Percentiles rank a stretch among this genome's conserved stretches.
Conservation (phyloP, 495 filamentous ascomycete genomes). For the Penicillium malachiteum region DNA sequence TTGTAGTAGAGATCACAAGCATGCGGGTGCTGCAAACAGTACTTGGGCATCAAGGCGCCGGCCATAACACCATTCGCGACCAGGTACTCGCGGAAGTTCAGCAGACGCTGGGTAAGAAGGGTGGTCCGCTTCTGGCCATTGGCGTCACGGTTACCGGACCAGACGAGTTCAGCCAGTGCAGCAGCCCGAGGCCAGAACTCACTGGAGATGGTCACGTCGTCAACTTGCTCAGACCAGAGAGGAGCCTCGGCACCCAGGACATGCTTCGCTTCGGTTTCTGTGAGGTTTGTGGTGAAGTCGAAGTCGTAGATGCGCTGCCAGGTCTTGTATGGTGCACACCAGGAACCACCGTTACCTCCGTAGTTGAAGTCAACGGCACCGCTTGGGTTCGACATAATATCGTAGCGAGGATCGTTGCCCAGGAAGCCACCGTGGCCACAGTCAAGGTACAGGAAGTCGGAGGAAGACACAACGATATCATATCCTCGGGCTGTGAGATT, state of each 20-base stretch:
- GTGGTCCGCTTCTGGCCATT: constrained; percentile 50
- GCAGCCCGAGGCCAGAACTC: constrained; percentile 57
- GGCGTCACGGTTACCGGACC: constrained; percentile 53
- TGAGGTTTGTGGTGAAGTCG: constrained; percentile 54
- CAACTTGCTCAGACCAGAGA: constrained; percentile 56
- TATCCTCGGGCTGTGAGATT: constrained; percentile 52
- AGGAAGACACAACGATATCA: constrained; percentile 53
- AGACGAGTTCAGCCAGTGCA: constrained; percentile 52
- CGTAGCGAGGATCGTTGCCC: constrained; percentile 54
- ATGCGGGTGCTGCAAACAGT: constrained; percentile 56
- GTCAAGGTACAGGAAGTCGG: constrained; percentile 58
- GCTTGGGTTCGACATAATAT: constrained; percentile 48
- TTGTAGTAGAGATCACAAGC: constrained; percentile 53
- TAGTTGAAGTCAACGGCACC: constrained; percentile 52
- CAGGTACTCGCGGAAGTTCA: constrained; percentile 59
- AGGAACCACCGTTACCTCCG: constrained; percentile 51
- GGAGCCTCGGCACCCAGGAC: constrained; percentile 51
- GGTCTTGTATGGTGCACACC: constrained; percentile 60
- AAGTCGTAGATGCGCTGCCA: constrained; percentile 63
- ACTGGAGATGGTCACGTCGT: constrained; percentile 48
- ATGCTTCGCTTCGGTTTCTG: constrained; percentile 40
- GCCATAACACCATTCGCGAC: constrained; percentile 54
- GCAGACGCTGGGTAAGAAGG: constrained; percentile 50
- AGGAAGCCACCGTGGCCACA: constrained; percentile 56
- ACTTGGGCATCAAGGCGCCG: constrained; percentile 50